Evolutionary conservation across 2,329 filamentous ascomycete species (phyloP).

Genomic region (Teratosphaeria epicoccoides): DNA sequence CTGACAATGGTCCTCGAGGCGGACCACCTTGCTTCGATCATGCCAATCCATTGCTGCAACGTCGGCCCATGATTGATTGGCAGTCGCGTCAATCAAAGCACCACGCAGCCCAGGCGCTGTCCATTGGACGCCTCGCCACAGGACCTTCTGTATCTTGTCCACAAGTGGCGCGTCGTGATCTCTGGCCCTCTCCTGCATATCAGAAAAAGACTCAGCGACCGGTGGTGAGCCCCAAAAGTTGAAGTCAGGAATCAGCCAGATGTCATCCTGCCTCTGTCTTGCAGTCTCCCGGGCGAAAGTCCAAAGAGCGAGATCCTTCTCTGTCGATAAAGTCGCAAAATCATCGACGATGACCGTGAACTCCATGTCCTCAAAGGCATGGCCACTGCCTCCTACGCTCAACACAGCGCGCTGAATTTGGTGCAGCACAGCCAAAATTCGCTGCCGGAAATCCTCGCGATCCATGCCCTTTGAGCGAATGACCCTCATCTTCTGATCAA

Average conservation of each 20-base stretch:
- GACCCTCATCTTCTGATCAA: conserved; percentile 19
- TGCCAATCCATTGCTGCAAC: conserved; percentile 17
- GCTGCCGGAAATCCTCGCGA: conserved; percentile 1
- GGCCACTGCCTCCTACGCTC: conserved; percentile 31
- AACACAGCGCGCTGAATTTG: conserved; percentile 40
- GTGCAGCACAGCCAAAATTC: conserved; percentile 31
- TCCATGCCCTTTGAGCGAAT: neutral
- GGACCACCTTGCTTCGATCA: neutral
- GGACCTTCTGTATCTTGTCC: conserved; percentile 36
- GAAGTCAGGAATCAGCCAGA: conserved; percentile 45
- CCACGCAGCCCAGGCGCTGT: conserved; percentile 17
- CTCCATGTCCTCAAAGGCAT: conserved; percentile 2
- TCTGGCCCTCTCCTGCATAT: conserved; percentile 15
- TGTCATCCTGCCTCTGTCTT: conserved; percentile 24
- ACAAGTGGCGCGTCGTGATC: conserved; percentile 12
- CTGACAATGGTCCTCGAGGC: conserved; percentile 16
- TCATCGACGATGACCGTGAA: conserved; percentile 5
- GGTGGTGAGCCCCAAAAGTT: conserved; percentile 42
- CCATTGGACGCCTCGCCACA: conserved; percentile 38
- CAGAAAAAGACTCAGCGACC: conserved; percentile 16
- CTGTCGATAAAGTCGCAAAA: conserved; percentile 13
- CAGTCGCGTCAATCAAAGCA: conserved; percentile 23
- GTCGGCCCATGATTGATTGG: conserved; percentile 35
- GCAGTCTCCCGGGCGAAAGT: conserved; percentile 24
- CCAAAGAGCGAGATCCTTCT: conserved; percentile 31